Evolutionary conservation across 2,329 filamentous ascomycete species (phyloP), one percentile per base, ranked within the genome.

Genomic region (Coniochaeta hoffmannii): DNA sequence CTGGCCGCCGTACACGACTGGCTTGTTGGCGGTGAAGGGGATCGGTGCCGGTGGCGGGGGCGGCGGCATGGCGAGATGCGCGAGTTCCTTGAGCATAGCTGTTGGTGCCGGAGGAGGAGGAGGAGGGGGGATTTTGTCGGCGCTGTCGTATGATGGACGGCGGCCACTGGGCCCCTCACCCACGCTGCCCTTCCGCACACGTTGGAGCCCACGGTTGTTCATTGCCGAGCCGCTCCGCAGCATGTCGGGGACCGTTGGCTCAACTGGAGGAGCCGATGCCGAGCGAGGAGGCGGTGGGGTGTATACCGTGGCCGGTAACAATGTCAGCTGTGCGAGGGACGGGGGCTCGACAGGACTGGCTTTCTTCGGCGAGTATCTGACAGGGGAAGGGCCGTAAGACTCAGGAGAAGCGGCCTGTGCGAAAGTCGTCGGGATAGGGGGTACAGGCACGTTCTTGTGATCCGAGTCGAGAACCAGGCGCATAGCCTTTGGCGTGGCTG

Each of bases 401-500:
- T 66, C 66, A 3, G 69, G 62, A 1, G 74, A 70, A 4, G 76
- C 75, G 2, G 71, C 68, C 61, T 75, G 76, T 10, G 67, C 63
- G 58, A 79, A 81, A 11, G 68, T 73, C 1, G 72, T 61, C 1
- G 82, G 80, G 31, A 85, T 76, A 0, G 73, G 69, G 17, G 81
- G 80, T 4, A 83, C 73, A n/a, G 85, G 83, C 30, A 83, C 49
- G 57, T 67, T 56, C 30, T 72, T 73, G 41, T 77, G 73, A 56
- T 85, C 80, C 2, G 77, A 71, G 61, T 83, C 81, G 62, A 93
- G 85, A 44, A 89, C 84, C 1, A 95, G 84, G 19, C 88, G 83
- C 91, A 97, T 96, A 1, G 91, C 91, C 72, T 90, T 86, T 30
- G 93, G 92, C 1, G 92, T 97, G 2, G 91, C 90, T 14, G 93